Base-by-base conservation (phyloP, 1,284 basidiomycete genomes). In the Leccinum insolens region DNA sequence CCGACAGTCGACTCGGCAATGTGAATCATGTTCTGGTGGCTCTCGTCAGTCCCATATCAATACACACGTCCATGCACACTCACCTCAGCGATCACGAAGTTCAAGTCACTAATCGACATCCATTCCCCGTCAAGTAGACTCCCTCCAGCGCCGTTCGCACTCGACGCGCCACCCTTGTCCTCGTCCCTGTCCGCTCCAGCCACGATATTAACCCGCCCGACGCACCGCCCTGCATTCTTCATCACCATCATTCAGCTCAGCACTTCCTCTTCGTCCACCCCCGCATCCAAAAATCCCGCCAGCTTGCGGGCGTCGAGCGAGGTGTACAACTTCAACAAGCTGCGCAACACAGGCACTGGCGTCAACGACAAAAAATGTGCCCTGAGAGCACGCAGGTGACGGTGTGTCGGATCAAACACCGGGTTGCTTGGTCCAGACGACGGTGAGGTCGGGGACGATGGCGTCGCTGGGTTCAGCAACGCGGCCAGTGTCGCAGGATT, bases 211-310 rank as follows among this genome's bases (percentile, higher is more conserved):
- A 78, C 84, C 2, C 90, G 82, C 72, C 90, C 88, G 68, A 94
- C 83, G 67, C 87, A 89, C 77, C 93, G 88, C 73, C 92, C 94
- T 1, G 90, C 89, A 71, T 92, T 91, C 84, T 99, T 99, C 83
- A 98, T 89, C 61, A 96, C 91, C 95, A 99, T 98, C 86, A 99
- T 88, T 86, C 96, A 94, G 82, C 97, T 93, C 66, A 99, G 86
- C 73, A 98, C 91, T 78, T 95, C 93, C 78, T 99, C 96, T 81
- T 99, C 96, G 73, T 95, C 94, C 25, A 78, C 75, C 0, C 76
- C 78, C 15, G 89, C 87, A 71, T 92, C 92, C 63, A 98, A 83
- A 86, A 99, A 97, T 70, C 89, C 90, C 2, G 97, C 93, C 39
- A 99, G 87, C 82, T 98, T 99, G 76, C 88, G 88, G 8, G 96